Evolutionary conservation across 202 grass and related monocot species (phyloP).

Genomic region (Hordeum pubiflorum): DNA sequence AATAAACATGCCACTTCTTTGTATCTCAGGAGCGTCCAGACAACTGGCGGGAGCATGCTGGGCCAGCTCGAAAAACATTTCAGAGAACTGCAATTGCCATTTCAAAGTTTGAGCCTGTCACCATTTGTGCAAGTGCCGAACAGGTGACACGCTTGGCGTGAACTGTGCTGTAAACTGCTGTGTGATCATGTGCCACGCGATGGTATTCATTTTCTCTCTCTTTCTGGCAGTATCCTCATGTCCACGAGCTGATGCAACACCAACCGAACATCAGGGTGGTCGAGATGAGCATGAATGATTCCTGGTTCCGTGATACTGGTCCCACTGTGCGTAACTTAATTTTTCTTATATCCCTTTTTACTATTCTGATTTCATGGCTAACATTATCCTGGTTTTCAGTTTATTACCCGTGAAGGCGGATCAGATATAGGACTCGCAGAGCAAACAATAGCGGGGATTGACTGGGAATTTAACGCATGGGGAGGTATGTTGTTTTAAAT

Average conservation of each 20-base stretch:
- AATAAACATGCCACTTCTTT: background rate
- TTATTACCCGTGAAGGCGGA: constrained; percentile 34
- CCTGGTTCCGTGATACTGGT: constrained; percentile 91
- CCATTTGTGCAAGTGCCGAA: constrained; percentile 57
- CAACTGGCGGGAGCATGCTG: constrained; percentile 73
- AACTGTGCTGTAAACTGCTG: constrained; percentile 1
- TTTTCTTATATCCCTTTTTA: background rate
- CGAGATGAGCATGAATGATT: constrained; percentile 96
- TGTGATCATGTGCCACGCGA: background rate
- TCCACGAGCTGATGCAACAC: constrained; percentile 40
- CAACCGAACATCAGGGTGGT: constrained; percentile 68
- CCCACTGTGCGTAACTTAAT: constrained; percentile 50
- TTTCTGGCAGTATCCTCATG: constrained; percentile 42
- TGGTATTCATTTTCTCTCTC: background rate
- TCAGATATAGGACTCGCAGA: constrained; percentile 17
- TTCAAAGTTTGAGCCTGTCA: constrained; percentile 80
- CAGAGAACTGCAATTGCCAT: constrained; percentile 49
- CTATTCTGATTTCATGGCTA: constrained; percentile 21
- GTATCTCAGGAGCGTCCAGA: constrained; percentile 68
- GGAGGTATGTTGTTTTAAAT: constrained; percentile 59
- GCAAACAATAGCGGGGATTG: constrained; percentile 66
- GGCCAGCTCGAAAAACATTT: constrained; percentile 55
- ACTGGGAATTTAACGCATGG: constrained; percentile 96
- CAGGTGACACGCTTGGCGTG: constrained; percentile 36
- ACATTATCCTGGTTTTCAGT: constrained; percentile 43